Evolutionary conservation across 768 basidiomycete genomes (phyloP).

Genomic region (Russula vinacea): DNA sequence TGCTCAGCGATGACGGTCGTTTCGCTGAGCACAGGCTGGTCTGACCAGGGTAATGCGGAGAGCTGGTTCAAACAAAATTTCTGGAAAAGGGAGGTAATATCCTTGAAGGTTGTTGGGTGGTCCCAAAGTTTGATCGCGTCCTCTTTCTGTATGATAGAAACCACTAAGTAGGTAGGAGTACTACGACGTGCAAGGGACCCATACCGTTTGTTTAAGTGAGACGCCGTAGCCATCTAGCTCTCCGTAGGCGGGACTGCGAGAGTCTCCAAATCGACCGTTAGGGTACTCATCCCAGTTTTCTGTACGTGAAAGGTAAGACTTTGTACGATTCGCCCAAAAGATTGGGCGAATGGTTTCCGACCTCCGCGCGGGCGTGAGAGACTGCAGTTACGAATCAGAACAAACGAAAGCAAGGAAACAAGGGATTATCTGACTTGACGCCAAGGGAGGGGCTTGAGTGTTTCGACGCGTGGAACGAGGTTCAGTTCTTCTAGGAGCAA

Average conservation of each 20-base stretch:
- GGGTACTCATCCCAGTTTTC: conserved; percentile 99
- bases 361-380: conserved; percentile 87
- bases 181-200: conserved; percentile 27
- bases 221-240: conserved; percentile 97
- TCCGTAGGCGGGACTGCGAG: conserved; percentile 95
- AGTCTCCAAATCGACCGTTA: conserved; percentile 97
- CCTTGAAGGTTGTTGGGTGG: conserved; percentile 60
- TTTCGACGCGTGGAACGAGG: conserved; percentile 83
- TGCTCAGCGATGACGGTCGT: conserved; percentile 75
- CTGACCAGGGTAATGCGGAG: conserved; percentile 89
- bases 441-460: conserved; percentile 95
- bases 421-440: conserved; percentile 61
- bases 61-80: conserved; percentile 77
- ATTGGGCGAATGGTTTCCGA: conserved; percentile 94
- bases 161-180: background rate
- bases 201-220: conserved; percentile 83
- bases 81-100: conserved; percentile 72
- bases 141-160: conserved; percentile 56
- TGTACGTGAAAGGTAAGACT: conserved; percentile 92
- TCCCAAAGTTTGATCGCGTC: conserved; percentile 89
- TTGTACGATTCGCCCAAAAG: conserved; percentile 97
- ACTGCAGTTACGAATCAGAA: conserved; percentile 44
- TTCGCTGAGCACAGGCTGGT: conserved; percentile 80
- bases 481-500: conserved; percentile 92
- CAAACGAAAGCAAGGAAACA: conserved; percentile 3